Conservation (phyloP, 1,284 basidiomycete species). For the Moniliophthora roreri region DNA sequence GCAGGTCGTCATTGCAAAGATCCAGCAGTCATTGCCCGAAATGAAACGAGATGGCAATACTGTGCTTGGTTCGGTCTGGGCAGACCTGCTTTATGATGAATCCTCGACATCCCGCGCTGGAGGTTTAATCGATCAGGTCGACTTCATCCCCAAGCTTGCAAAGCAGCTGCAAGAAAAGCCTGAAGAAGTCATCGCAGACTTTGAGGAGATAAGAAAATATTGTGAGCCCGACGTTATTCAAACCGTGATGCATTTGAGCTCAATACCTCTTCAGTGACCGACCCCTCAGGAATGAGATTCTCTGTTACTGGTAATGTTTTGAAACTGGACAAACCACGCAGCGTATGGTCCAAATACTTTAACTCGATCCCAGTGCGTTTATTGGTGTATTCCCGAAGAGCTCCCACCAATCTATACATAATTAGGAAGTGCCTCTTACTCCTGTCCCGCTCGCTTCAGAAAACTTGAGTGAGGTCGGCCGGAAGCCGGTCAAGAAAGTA, state of each 20-base stretch:
- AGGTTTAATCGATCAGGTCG: slow-evolving; percentile 73
- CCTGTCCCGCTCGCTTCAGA: slow-evolving; percentile 71
- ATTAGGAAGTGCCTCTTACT: slow-evolving; percentile 56
- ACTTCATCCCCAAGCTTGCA: slow-evolving; percentile 79
- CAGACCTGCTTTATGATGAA: slow-evolving; percentile 68
- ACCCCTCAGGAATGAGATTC: slow-evolving; percentile 82
- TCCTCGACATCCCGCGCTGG: slow-evolving; percentile 76
- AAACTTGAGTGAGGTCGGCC: slow-evolving; percentile 77
- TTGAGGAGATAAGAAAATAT: slow-evolving; percentile 71
- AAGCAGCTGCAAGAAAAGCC: slow-evolving; percentile 77
- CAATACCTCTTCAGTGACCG: slow-evolving; percentile 54
- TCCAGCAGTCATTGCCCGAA: slow-evolving; percentile 90
- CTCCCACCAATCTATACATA: slow-evolving; percentile 5
- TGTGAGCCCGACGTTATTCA: slow-evolving; percentile 46
- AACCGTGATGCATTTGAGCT: slow-evolving; percentile 2
- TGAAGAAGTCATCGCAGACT: slow-evolving; percentile 66
- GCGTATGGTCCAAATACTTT: slow-evolving; percentile 75
- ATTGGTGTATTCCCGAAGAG: not conserved
- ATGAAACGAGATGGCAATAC: slow-evolving; percentile 89
- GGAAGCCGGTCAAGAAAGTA: slow-evolving; percentile 73
- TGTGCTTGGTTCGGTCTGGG: slow-evolving; percentile 75
- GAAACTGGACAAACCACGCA: slow-evolving; percentile 69
- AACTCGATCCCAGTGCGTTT: slow-evolving; percentile 54
- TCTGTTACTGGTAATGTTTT: slow-evolving; percentile 88
- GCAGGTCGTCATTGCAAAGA: slow-evolving; percentile 85